A percentile compares a stretch with the other conserved stretches of the same genome.
These are phyloP conservation scores for Penicillium parvum DNA, from an alignment of 495 filamentous ascomycete species.

Conservation along the genomic window DNA sequence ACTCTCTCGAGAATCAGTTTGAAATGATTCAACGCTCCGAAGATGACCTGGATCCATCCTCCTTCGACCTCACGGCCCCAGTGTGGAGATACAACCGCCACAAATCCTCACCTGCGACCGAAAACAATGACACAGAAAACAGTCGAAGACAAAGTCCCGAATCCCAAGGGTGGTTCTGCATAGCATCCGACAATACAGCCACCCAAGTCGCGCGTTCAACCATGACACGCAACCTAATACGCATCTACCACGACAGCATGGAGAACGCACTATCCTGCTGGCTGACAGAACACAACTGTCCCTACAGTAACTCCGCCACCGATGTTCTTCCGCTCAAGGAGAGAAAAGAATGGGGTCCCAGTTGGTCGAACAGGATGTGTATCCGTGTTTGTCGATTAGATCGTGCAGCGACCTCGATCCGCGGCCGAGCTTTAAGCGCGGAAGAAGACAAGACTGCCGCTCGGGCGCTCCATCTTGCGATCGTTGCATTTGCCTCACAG, in stretches of 20 bases:
- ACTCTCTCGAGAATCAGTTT: background rate
- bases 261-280: constrained; percentile 47
- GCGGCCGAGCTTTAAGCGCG: constrained; percentile 28
- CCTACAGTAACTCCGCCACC: constrained; percentile 26
- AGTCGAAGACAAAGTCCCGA: background rate
- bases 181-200: constrained; percentile 16
- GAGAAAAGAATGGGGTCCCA: constrained; percentile 33
- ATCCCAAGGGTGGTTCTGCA: constrained; percentile 1
- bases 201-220: constrained; percentile 21
- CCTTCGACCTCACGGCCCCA: background rate
- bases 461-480: constrained; percentile 34
- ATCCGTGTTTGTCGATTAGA: constrained; percentile 41
- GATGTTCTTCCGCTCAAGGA: constrained; percentile 2
- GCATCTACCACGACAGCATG: constrained; percentile 46
- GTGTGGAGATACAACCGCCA: background rate
- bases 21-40: background rate
- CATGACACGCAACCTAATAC: constrained; percentile 34
- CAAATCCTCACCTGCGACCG: background rate
- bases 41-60: background rate
- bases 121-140: background rate
- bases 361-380: constrained; percentile 44
- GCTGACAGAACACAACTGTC: constrained; percentile 45
- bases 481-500: constrained; percentile 47
- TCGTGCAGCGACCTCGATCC: constrained; percentile 21
- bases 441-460: constrained; percentile 34